A percentile compares a stretch with the other conserved stretches of the same genome.
Evolutionary conservation across 306 rosid species (phyloP).

Genomic region (Canavalia ensiformis): DNA sequence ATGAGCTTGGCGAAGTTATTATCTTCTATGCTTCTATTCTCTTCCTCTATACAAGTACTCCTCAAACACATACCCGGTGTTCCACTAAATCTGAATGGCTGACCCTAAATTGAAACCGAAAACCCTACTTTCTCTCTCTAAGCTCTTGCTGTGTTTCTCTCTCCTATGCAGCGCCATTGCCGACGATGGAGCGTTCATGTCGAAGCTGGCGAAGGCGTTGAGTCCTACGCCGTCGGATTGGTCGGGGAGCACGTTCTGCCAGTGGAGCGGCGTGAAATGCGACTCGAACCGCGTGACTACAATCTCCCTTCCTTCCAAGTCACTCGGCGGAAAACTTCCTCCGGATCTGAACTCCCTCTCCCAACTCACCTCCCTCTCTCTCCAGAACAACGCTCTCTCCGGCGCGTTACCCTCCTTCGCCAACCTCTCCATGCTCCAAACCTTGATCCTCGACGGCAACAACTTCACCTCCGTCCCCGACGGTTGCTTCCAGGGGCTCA

Average conservation of each 20-base stretch:
- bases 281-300: slow-evolving; percentile 58
- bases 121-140: slow-evolving; percentile 54
- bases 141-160: background rate
- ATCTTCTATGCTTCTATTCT: background rate
- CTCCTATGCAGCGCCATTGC: slow-evolving; percentile 52
- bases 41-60: background rate
- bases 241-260: slow-evolving; percentile 56
- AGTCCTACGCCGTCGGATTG: slow-evolving; percentile 57
- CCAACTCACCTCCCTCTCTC: slow-evolving; percentile 60
- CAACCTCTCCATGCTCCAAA: slow-evolving; percentile 60
- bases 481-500: slow-evolving; percentile 58
- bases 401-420: slow-evolving; percentile 73
- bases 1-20: slow-evolving; percentile 39
- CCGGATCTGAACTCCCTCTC: slow-evolving; percentile 68
- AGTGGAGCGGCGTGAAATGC: slow-evolving; percentile 65
- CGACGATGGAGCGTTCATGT: slow-evolving; percentile 68
- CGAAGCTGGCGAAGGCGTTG: slow-evolving; percentile 53
- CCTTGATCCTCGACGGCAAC: slow-evolving; percentile 55
- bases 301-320: slow-evolving; percentile 53
- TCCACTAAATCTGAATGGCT: slow-evolving; percentile 53
- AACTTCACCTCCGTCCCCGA: slow-evolving; percentile 67
- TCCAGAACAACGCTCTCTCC: slow-evolving; percentile 61
- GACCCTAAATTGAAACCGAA: slow-evolving; percentile 22
- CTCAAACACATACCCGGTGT: slow-evolving; percentile 19
- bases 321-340: slow-evolving; percentile 68